Percentiles rank a stretch among this genome's conserved stretches.
Evolutionary conservation across 495 filamentous ascomycete species (phyloP).

Genomic region (Bacidia rubella): DNA sequence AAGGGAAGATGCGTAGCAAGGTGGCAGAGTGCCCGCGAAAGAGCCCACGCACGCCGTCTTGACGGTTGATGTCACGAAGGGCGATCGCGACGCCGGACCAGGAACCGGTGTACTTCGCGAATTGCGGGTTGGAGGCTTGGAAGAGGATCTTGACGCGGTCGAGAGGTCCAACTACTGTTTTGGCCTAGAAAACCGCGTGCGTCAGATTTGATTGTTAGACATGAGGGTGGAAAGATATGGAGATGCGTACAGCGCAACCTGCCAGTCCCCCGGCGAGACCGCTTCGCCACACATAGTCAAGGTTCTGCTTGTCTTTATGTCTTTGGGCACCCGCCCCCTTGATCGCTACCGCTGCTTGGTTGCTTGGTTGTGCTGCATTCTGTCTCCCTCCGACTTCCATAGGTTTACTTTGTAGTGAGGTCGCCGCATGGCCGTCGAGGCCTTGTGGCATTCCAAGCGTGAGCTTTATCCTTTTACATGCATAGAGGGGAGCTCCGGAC

Average conservation of each 20-base stretch:
- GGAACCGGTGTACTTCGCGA: slow-evolving; percentile 76
- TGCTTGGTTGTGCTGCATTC: slow-evolving; percentile 2
- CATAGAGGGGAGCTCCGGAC: not conserved
- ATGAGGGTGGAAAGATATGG: not conserved
- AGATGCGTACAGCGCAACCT: slow-evolving; percentile 59
- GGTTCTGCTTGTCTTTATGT: slow-evolving; percentile 50
- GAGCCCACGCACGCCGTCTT: slow-evolving; percentile 61
- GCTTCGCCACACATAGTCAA: slow-evolving; percentile 69
- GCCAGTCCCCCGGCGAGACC: slow-evolving; percentile 79
- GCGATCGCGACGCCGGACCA: slow-evolving; percentile 70
- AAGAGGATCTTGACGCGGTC: slow-evolving; percentile 98
- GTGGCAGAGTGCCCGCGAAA: slow-evolving; percentile 93
- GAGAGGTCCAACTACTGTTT: slow-evolving; percentile 88
- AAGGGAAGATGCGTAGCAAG: slow-evolving; percentile 87
- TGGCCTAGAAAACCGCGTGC: slow-evolving; percentile 48
- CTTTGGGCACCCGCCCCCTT: slow-evolving; percentile 7
- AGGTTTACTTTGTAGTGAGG: slow-evolving; percentile 8
- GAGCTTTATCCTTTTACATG: not conserved
- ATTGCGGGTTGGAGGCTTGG: slow-evolving; percentile 87
- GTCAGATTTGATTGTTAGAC: not conserved
- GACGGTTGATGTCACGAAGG: slow-evolving; percentile 65
- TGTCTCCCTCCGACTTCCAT: slow-evolving; percentile 10
- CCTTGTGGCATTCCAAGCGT: slow-evolving; percentile 12
- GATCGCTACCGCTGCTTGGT: not conserved
- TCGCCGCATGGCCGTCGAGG: slow-evolving; percentile 13